These are phyloP conservation scores for Phyllosticta capitalensis DNA, from an alignment of 2,329 filamentous ascomycete species.

Conservation along the genomic window DNA sequence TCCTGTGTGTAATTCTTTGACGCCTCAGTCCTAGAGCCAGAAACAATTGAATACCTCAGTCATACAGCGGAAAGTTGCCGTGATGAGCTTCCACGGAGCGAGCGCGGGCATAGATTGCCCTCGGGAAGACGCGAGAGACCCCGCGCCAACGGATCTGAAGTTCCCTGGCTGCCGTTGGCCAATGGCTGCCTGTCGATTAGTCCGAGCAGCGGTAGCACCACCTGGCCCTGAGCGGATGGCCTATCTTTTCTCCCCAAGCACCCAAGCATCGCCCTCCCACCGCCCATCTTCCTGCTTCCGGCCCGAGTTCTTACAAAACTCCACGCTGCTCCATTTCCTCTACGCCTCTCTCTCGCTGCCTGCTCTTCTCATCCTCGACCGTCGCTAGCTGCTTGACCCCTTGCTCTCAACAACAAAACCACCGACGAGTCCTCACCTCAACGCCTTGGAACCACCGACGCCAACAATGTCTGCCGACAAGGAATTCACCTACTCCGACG, in stretches of 20 bases:
- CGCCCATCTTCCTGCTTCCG: conserved; percentile 1
- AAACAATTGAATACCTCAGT: too few relatives aligned
- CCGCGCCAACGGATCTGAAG: not conserved
- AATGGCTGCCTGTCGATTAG: conserved; percentile 2
- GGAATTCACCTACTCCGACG: conserved; percentile 33
- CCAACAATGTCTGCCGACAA: conserved; percentile 25
- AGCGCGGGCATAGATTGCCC: not conserved
- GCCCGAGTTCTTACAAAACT: conserved; percentile 5
- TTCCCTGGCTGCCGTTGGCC: not conserved
- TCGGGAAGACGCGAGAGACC: not conserved
- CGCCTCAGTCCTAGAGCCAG: too few relatives aligned
- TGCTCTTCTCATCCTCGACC: not conserved
- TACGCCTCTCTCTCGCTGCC: not conserved
- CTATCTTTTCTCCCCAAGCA: conserved; percentile 1
- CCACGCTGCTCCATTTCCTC: conserved; percentile 6
- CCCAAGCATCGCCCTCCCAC: conserved; percentile 5
- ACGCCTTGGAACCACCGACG: not conserved
- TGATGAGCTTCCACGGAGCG: not conserved
- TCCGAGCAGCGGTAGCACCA: conserved; percentile 5
- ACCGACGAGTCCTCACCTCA: not conserved
- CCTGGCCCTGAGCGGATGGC: conserved; percentile 1
- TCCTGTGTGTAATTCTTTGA: not conserved
- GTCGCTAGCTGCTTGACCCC: not conserved
- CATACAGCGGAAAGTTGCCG: not conserved
- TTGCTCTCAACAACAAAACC: not conserved